phyloP scores from a whole-genome alignment of 148 eudicot species.

The Nyssa sinensis region DNA sequence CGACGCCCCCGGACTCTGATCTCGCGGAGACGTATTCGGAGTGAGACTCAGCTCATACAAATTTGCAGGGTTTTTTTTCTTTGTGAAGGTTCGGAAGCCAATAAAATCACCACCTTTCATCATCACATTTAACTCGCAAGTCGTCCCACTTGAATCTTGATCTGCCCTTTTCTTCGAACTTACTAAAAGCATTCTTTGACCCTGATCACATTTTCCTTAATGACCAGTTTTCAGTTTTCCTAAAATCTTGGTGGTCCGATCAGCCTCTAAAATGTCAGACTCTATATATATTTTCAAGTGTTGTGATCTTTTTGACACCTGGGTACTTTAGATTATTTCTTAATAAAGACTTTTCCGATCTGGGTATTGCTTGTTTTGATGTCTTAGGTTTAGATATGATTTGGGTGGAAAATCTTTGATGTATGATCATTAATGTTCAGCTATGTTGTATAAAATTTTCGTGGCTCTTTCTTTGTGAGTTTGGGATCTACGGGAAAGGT shows the following conservation, averaged over 20 bases:
- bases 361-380: conserved; percentile 12
- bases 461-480: background rate
- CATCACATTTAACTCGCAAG: background rate
- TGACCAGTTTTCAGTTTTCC: background rate
- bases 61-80: conserved; percentile 11
- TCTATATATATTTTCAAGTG: background rate
- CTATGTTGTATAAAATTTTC: background rate
- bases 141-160: background rate
- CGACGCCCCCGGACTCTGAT: too few species aligned
- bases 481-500: background rate
- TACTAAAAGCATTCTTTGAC: background rate
- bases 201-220: background rate
- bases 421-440: background rate
- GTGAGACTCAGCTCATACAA: too few species aligned
- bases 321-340: background rate
- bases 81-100: conserved; percentile 3
- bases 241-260: background rate
- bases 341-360: background rate
- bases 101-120: background rate
- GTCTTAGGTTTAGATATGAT: conserved; percentile 3
- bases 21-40: too few species aligned
- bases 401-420: background rate
- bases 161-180: background rate
- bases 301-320: background rate
- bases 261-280: background rate